Conservation (phyloP, 352 stramenopile species). For the Thalassiosira ordinaria region DNA sequence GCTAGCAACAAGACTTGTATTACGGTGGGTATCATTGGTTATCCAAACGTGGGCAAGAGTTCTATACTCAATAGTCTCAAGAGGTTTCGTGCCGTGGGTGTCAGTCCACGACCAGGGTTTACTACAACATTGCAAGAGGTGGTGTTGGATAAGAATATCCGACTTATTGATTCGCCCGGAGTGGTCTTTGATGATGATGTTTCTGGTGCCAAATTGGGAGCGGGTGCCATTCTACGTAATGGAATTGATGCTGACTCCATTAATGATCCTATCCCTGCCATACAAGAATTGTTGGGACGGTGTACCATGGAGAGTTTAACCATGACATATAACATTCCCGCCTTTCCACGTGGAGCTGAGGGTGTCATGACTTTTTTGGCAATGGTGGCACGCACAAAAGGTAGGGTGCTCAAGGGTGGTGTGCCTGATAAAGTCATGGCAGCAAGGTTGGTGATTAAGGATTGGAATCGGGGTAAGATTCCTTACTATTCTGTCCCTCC, state of each 20-base stretch:
- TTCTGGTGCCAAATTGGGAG: constrained; percentile 75
- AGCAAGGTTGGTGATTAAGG: constrained; percentile 86
- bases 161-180: constrained; percentile 96
- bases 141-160: constrained; percentile 97
- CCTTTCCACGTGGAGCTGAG: constrained; percentile 88
- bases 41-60: constrained; percentile 96
- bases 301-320: constrained; percentile 92
- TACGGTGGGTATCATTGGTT: constrained; percentile 96
- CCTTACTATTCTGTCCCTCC: constrained; percentile 82
- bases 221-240: constrained; percentile 90
- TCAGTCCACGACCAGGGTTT: constrained; percentile 95
- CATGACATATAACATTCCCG: constrained; percentile 93
- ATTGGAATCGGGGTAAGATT: constrained; percentile 87
- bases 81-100: constrained; percentile 89
- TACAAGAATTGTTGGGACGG: constrained; percentile 92
- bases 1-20: constrained; percentile 88
- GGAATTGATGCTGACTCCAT: constrained; percentile 96
- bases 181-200: constrained; percentile 97
- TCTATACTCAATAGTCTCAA: constrained; percentile 89
- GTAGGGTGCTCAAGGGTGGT: constrained; percentile 95
- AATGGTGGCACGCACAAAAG: constrained; percentile 90
- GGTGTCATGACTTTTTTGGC: constrained; percentile 95
- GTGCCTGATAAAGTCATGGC: constrained; percentile 94
- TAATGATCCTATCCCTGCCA: constrained; percentile 92
- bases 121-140: constrained; percentile 98